Percentiles rank a stretch among this genome's conserved stretches.
Evolutionary conservation across 1,139 yeast genomes (phyloP).

Genomic region (Candida anutae): DNA sequence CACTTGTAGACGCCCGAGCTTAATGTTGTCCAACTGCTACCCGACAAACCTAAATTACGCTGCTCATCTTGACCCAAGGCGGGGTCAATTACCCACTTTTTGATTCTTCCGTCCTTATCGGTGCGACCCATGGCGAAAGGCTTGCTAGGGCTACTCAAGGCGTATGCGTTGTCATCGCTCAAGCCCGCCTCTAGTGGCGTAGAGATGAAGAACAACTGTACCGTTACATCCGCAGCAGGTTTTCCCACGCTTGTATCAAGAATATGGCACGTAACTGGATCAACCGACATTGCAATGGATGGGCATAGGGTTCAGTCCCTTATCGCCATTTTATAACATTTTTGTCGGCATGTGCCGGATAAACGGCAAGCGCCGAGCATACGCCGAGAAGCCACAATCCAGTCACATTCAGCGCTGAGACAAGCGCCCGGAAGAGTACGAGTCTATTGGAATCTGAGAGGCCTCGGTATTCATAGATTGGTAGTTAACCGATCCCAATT

Average conservation of each 20-base stretch:
- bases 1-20: conserved; percentile 64
- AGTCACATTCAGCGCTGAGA: no score
- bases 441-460: no score
- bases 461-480: no score
- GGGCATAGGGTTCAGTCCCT: background rate
- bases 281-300: conserved; percentile 13
- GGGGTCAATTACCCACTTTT: conserved; percentile 55
- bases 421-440: no score
- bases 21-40: conserved; percentile 32
- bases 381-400: no score
- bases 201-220: conserved; percentile 43
- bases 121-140: conserved; percentile 63
- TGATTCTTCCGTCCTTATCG: conserved; percentile 70
- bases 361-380: no score
- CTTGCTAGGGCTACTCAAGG: conserved; percentile 12
- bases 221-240: conserved; percentile 66
- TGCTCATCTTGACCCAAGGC: conserved; percentile 12
- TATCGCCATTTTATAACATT: background rate
- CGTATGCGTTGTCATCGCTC: conserved; percentile 19
- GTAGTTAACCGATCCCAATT: no score
- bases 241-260: conserved; percentile 77
- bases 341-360: no score
- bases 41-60: conserved; percentile 24
- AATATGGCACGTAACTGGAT: conserved; percentile 80
- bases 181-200: conserved; percentile 17